These are phyloP conservation scores for Schwanniomyces pseudopolymorphus DNA, from an alignment of 805 yeast species.

Conservation along the genomic window DNA sequence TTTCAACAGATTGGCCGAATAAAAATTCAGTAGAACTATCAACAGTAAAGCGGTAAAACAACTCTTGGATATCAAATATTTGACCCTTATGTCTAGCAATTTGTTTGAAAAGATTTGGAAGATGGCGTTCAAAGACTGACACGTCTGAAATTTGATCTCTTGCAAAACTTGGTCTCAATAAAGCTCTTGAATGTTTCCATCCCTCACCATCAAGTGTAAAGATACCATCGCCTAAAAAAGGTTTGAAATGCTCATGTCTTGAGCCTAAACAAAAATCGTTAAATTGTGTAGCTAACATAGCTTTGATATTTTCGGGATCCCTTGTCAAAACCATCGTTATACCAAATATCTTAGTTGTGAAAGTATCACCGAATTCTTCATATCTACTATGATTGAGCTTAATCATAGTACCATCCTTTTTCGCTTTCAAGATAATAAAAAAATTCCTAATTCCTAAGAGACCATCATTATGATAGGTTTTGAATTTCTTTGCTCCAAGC, in stretches of 20 bases:
- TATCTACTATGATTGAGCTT: slow-evolving; percentile 12
- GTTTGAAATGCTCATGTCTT: slow-evolving; percentile 30
- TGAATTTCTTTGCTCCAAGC: background rate
- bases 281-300: slow-evolving; percentile 38
- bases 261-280: slow-evolving; percentile 33
- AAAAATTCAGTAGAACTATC: slow-evolving; percentile 44
- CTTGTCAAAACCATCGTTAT: slow-evolving; percentile 23
- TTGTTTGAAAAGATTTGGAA: slow-evolving; percentile 25
- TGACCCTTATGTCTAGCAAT: slow-evolving; percentile 20
- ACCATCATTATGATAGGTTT: slow-evolving; percentile 1
- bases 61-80: slow-evolving; percentile 32
- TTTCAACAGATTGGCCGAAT: slow-evolving; percentile 37
- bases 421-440: slow-evolving; percentile 7
- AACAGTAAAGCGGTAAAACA: slow-evolving; percentile 33
- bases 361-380: slow-evolving; percentile 7
- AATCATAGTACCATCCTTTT: slow-evolving; percentile 13
- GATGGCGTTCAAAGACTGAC: slow-evolving; percentile 30
- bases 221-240: slow-evolving; percentile 37
- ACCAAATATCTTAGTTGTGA: slow-evolving; percentile 7
- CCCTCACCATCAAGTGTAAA: slow-evolving; percentile 38
- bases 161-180: slow-evolving; percentile 39
- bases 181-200: slow-evolving; percentile 39
- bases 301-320: slow-evolving; percentile 39
- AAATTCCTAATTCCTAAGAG: slow-evolving; percentile 12
- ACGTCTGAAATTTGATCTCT: slow-evolving; percentile 39